Conservation (phyloP, 2,329 filamentous ascomycete species). For the Colletotrichum zoysiae region DNA sequence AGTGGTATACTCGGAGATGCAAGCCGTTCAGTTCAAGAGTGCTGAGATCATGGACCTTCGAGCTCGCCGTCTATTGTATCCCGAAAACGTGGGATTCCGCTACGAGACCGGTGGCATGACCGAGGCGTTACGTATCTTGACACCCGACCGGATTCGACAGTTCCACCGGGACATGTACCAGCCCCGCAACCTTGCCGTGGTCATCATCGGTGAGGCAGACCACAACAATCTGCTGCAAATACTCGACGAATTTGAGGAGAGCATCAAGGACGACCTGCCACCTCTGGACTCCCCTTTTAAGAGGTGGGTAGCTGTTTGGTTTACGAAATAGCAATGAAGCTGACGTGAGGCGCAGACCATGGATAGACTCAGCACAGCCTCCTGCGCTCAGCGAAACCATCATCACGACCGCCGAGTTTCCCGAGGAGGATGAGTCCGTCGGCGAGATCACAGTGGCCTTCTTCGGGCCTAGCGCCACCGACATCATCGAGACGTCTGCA, state of each 20-base stretch:
- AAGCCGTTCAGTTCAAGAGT: constrained; percentile 88
- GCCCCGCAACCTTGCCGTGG: constrained; percentile 91
- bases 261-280: constrained; percentile 86
- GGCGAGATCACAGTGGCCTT: constrained; percentile 90
- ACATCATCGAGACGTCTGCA: constrained; percentile 76
- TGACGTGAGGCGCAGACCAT: constrained; percentile 66
- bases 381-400: constrained; percentile 78
- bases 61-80: constrained; percentile 85
- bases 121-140: constrained; percentile 87
- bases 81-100: constrained; percentile 89
- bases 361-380: constrained; percentile 88
- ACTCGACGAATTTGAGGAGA: constrained; percentile 88
- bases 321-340: background rate
- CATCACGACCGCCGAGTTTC: constrained; percentile 87
- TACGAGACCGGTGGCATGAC: constrained; percentile 99
- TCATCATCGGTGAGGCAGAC: constrained; percentile 93
- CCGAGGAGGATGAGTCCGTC: constrained; percentile 94
- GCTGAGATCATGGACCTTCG: constrained; percentile 89
- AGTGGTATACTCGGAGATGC: constrained; percentile 99
- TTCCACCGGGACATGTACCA: constrained; percentile 99
- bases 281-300: constrained; percentile 80
- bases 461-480: constrained; percentile 85
- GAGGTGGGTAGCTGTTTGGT: constrained; percentile 54
- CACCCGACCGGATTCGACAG: constrained; percentile 89
- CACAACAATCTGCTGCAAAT: constrained; percentile 84